Base-by-base conservation (phyloP, 2,329 filamentous ascomycete genomes). In the Colletotrichum truncatum region DNA sequence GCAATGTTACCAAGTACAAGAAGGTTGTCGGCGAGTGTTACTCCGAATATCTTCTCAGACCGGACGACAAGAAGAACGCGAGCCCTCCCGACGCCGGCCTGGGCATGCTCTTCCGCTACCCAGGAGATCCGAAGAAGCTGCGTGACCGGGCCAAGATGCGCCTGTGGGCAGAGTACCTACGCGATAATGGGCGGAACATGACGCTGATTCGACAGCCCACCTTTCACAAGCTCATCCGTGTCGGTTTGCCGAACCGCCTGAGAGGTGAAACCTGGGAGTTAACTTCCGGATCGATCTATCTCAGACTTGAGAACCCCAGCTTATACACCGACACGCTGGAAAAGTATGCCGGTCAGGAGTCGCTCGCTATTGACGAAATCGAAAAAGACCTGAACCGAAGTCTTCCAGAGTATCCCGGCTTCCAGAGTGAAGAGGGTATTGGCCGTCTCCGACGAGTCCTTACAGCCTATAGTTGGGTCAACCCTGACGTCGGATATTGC, bases 351-450 rank as follows among this genome's bases (percentile, higher is more conserved):
- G 96, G 96, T 7, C 88, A 91, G 74, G 93, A 97, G 70, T 98
- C 95, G 10, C 85, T 99, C 66, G 96, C 96, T 45, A 98, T 98
- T 71, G 96, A 99, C 76, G 96, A 99, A 83, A 99, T 99, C 69
- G 96, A 99, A 76, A 99, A 99, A 78, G 96, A 99, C 75, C 81
- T 99, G 52, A 99, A 99, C 78, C 89, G 96, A 70, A 98, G 94
- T 83, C 81, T 99, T 70, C 96, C 96, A 1, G 96, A 99, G 78
- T 99, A 99, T 76, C 93, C 96, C 16, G 96, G 96, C 1, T 99
- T 98, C 74, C 96, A 99, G 79, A 97, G 91, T 73, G 92, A 97
- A 76, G 94, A 98, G 73, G 96, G 96, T 14, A 99, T 99, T 69
- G 93, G 91, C 45, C 88, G 96, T 18, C 83, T 99, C 67, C 90